Conservation (phyloP, 177 flowering plant species). For the Tripterygium wilfordii region DNA sequence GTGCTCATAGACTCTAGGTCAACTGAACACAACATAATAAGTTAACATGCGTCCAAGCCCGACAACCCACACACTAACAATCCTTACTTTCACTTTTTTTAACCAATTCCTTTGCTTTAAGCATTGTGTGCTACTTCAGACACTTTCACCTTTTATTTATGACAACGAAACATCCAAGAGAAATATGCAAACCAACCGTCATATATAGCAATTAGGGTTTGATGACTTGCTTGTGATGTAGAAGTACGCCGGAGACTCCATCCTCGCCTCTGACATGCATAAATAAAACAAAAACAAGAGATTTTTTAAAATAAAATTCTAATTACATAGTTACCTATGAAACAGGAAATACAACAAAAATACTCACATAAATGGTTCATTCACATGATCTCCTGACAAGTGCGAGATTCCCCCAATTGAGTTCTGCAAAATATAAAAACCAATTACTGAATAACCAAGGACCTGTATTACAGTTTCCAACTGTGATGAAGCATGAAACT, state of each 20-base stretch:
- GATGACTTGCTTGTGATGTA: constrained; percentile 98
- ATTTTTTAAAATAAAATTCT: constrained; percentile 3
- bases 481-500: not conserved
- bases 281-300: constrained; percentile 16
- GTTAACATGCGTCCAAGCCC: too few species aligned
- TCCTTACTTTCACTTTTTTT: too few species aligned
- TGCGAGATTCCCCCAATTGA: constrained; percentile 92
- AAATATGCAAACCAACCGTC: constrained; percentile 59
- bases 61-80: too few species aligned
- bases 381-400: constrained; percentile 89
- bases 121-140: not conserved
- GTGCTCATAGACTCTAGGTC: too few species aligned
- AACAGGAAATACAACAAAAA: not conserved
- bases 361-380: constrained; percentile 94
- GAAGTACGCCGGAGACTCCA: constrained; percentile 97
- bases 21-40: too few species aligned
- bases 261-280: constrained; percentile 76
- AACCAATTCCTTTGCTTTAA: too few species aligned
- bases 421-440: constrained; percentile 49
- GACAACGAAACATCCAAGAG: constrained; percentile 14
- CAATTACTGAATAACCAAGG: constrained; percentile 8
- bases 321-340: not conserved
- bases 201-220: constrained; percentile 49
- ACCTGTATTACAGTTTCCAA: not conserved
- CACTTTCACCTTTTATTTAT: not conserved